Percentiles rank a stretch among this genome's conserved stretches.
Conservation (phyloP, 805 yeast genomes). For the Candida cerambycidarum region DNA sequence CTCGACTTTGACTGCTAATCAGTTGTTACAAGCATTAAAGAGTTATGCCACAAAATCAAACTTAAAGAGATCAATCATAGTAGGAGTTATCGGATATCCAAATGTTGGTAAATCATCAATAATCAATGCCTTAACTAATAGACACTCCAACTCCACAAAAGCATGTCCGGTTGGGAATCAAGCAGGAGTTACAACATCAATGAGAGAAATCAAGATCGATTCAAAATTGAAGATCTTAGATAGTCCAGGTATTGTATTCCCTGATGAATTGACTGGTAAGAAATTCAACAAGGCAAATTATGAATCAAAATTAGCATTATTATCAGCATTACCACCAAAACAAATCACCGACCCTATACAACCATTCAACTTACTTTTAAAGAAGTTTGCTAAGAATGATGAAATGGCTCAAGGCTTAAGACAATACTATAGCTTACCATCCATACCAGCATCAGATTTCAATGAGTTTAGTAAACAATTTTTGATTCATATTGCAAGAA, state of each 20-base stretch:
- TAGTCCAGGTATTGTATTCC: slow-evolving; percentile 98
- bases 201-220: slow-evolving; percentile 91
- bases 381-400: slow-evolving; percentile 68
- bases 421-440: slow-evolving; percentile 73
- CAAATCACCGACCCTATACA: slow-evolving; percentile 80
- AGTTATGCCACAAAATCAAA: slow-evolving; percentile 81
- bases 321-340: slow-evolving; percentile 89
- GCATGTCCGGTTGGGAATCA: slow-evolving; percentile 97
- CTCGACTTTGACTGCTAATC: slow-evolving; percentile 66
- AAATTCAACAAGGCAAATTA: slow-evolving; percentile 58
- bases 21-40: slow-evolving; percentile 77
- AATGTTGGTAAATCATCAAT: slow-evolving; percentile 96
- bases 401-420: slow-evolving; percentile 78
- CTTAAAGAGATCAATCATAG: slow-evolving; percentile 84
- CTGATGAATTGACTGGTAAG: slow-evolving; percentile 50
- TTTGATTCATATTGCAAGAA: slow-evolving; percentile 88
- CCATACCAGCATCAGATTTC: slow-evolving; percentile 69
- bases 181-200: slow-evolving; percentile 93
- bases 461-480: slow-evolving; percentile 82
- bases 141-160: slow-evolving; percentile 62
- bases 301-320: slow-evolving; percentile 83
- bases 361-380: slow-evolving; percentile 74
- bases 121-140: slow-evolving; percentile 80
- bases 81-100: slow-evolving; percentile 96
- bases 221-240: slow-evolving; percentile 85